phyloP scores from a whole-genome alignment of 116 monocot genomes.

The Trichopus zeylanicus region DNA sequence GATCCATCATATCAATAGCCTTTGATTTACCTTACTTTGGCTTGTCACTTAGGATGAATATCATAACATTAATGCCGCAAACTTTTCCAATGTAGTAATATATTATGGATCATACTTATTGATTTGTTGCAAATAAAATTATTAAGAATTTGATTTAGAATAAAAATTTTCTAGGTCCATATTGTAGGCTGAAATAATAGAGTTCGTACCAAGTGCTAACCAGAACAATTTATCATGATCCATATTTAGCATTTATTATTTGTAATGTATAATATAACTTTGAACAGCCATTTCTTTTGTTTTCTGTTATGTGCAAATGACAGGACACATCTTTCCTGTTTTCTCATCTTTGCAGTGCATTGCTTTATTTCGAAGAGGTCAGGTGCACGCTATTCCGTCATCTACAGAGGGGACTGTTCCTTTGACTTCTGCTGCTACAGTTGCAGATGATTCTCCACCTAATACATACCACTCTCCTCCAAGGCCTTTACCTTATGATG shows the following conservation, averaged over 20 bases:
- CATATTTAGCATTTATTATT: background rate
- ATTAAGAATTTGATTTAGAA: too few relatives aligned
- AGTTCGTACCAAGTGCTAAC: too few relatives aligned
- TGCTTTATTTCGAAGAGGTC: conserved; percentile 32
- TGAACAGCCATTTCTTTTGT: background rate
- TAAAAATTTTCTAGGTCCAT: too few relatives aligned
- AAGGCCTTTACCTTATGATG: conserved; percentile 76
- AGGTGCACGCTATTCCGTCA: conserved; percentile 27
- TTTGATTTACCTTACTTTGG: too few relatives aligned
- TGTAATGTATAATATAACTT: background rate
- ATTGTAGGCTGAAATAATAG: too few relatives aligned
- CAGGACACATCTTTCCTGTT: background rate
- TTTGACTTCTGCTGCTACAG: conserved; percentile 10
- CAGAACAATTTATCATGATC: too few relatives aligned
- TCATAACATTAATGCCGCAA: too few relatives aligned
- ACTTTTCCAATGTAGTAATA: too few relatives aligned
- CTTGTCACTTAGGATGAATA: too few relatives aligned
- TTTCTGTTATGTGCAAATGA: background rate
- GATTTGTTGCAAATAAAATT: too few relatives aligned
- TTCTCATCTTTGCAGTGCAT: conserved; percentile 38
- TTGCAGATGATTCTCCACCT: conserved; percentile 25
- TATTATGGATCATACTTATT: too few relatives aligned
- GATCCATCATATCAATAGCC: too few relatives aligned
- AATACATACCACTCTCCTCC: conserved; percentile 64
- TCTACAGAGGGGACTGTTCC: conserved; percentile 17